Evolutionary conservation across 768 basidiomycete species (phyloP).

Genomic region (Asterophora parasitica): DNA sequence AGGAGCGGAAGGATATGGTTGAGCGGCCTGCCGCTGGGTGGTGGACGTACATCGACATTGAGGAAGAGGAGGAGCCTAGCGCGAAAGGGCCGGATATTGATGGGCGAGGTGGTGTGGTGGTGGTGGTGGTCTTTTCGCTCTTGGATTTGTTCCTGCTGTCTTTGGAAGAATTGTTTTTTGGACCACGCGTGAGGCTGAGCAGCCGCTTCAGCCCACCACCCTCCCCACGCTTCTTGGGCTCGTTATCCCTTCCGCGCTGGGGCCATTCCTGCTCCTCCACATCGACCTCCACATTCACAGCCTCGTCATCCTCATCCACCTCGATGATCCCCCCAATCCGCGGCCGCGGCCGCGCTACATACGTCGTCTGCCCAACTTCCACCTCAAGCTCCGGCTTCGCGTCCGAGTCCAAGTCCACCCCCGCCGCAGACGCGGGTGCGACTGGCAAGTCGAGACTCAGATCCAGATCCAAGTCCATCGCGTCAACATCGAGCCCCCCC

Average conservation of each 20-base stretch:
- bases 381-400: constrained; percentile 12
- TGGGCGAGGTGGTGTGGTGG: constrained; percentile 22
- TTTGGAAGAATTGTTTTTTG: background rate
- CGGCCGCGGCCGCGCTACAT: constrained; percentile 1
- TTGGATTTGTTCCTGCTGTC: constrained; percentile 6
- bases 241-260: constrained; percentile 2
- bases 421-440: background rate
- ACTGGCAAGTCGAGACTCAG: constrained; percentile 6
- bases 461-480: constrained; percentile 33
- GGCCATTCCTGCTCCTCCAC: constrained; percentile 12
- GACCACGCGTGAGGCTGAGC: constrained; percentile 25
- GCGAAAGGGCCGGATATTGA: constrained; percentile 43
- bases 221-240: constrained; percentile 9
- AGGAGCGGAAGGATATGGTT: constrained; percentile 14
- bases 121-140: constrained; percentile 10
- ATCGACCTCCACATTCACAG: constrained; percentile 12
- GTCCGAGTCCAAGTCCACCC: constrained; percentile 6
- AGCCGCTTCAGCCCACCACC: constrained; percentile 31
- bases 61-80: constrained; percentile 29
- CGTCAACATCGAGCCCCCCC: constrained; percentile 23
- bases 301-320: constrained; percentile 17
- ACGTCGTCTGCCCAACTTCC: constrained; percentile 11
- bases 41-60: constrained; percentile 2
- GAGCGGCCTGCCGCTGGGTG: constrained; percentile 9
- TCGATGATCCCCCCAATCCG: constrained; percentile 14